These are phyloP conservation scores for Pisolithus tinctorius DNA, from an alignment of 768 basidiomycete genomes.

Conservation along the genomic window DNA sequence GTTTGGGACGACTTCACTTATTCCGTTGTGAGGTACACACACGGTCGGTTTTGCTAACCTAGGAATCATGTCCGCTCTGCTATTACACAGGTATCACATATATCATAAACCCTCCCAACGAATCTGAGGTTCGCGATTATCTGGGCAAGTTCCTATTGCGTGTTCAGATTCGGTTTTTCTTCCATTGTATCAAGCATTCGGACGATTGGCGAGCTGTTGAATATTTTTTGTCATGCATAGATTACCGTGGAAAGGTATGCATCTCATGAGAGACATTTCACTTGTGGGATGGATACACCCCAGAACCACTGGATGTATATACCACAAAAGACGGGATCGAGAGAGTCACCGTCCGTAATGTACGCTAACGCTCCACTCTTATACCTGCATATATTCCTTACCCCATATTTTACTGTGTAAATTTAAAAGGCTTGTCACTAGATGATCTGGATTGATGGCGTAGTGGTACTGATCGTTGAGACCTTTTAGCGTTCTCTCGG, in stretches of 20 bases:
- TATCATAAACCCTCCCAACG: slow-evolving; percentile 74
- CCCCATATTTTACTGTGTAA: not conserved
- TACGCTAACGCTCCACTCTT: slow-evolving; percentile 19
- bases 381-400: not conserved
- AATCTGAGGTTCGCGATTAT: slow-evolving; percentile 73
- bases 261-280: not conserved
- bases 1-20: slow-evolving; percentile 57
- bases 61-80: not conserved
- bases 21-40: not conserved
- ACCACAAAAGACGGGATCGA: slow-evolving; percentile 46
- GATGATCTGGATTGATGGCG: no score
- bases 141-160: slow-evolving; percentile 53
- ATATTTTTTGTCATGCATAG: slow-evolving; percentile 29
- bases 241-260: slow-evolving; percentile 78
- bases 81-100: slow-evolving; percentile 63
- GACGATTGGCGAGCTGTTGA: no score
- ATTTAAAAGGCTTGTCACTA: slow-evolving; percentile 42
- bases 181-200: not conserved
- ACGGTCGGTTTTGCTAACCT: not conserved
- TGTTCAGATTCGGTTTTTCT: not conserved
- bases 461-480: no score
- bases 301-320: slow-evolving; percentile 72
- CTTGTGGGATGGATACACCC: slow-evolving; percentile 52
- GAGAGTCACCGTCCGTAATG: slow-evolving; percentile 49
- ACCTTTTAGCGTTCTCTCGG: slow-evolving; percentile 74